Base-by-base conservation (phyloP, 805 yeast species). In the Grigorovia transvaalensis region DNA sequence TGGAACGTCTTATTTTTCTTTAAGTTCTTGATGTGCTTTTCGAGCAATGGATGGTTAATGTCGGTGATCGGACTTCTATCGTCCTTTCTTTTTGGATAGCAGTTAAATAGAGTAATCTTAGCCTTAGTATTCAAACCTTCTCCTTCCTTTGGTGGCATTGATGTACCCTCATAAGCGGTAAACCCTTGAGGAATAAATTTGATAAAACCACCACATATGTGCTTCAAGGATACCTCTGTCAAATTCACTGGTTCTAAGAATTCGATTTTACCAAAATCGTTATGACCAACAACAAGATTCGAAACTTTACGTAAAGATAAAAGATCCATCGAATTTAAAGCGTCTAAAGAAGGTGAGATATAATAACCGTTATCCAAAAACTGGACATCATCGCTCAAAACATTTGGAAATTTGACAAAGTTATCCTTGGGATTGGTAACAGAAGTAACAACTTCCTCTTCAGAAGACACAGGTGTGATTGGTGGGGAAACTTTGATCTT, bases 221-320 rank as follows among this genome's bases (percentile, higher is more conserved):
- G 77, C 15, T 82, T 77, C 51, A 81, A 66, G 2, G 84, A 76
- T 57, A 83, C 74, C 4, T 80, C 69, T 0, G 95, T 80, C 57
- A 93, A 74, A 67, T 93, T 97, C 47, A 93, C 95, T 0, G 96
- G 95, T 50, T 77, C 73, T 49, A 80, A 64, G 65, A 90, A 93
- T 62, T 82, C 84, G 48, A 93, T 76, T 50, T 79, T 73, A 46
- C 99, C 99, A 61, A 73, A 80, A 9, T 70, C 69, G 55, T 76
- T 76, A 57, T 93, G 82, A 5, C 98, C 99, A 54, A 93, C 80
- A 15, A 77, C 77, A 64, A 90, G 81, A 50, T 81, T 74, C 17
- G 74, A 59, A 23, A 93, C 84, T 6, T 76, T 61, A 51, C 84
- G 80, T 48, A 88, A 75, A 54, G 88, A 84, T 9, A 80, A 69